A percentile compares a stretch with the other conserved stretches of the same genome.
Conservation (phyloP, 768 basidiomycete genomes). For the Suillus clintonianus region DNA sequence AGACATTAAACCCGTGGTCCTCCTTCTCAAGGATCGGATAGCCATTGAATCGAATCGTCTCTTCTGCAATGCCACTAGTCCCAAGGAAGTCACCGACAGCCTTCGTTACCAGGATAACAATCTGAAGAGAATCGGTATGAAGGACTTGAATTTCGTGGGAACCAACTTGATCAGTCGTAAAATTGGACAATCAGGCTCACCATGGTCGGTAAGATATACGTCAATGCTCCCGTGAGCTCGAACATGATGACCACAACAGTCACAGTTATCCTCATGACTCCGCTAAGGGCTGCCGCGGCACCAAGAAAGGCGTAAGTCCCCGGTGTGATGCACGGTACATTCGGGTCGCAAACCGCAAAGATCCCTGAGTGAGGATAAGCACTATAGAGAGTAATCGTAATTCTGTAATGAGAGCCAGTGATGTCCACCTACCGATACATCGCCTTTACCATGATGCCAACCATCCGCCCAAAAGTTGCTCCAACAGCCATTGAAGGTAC, state of each 20-base stretch:
- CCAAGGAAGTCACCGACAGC: slow-evolving; percentile 95
- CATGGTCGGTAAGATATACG: slow-evolving; percentile 98
- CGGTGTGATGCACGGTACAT: slow-evolving; percentile 95
- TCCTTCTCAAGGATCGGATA: slow-evolving; percentile 97
- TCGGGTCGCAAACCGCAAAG: slow-evolving; percentile 88
- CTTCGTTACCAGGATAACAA: slow-evolving; percentile 94
- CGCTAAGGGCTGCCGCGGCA: slow-evolving; percentile 93
- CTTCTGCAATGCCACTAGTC: slow-evolving; percentile 92
- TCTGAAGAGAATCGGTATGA: slow-evolving; percentile 50
- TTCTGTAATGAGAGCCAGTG: not conserved
- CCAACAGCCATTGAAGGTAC: slow-evolving; percentile 99
- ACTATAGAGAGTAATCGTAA: slow-evolving; percentile 40
- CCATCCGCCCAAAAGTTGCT: slow-evolving; percentile 94
- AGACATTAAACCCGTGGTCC: slow-evolving; percentile 87
- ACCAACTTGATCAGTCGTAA: not conserved
- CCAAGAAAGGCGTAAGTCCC: slow-evolving; percentile 98
- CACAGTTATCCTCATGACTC: slow-evolving; percentile 96
- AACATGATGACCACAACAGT: slow-evolving; percentile 99
- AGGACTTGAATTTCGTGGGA: slow-evolving; percentile 3
- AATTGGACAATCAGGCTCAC: slow-evolving; percentile 42
- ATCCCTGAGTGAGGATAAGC: slow-evolving; percentile 82
- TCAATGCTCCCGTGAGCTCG: slow-evolving; percentile 94
- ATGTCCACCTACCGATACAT: slow-evolving; percentile 66
- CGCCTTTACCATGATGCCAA: slow-evolving; percentile 95
- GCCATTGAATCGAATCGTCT: slow-evolving; percentile 96